phyloP scores from a whole-genome alignment of 768 basidiomycete genomes.

The Terana coerulea region DNA sequence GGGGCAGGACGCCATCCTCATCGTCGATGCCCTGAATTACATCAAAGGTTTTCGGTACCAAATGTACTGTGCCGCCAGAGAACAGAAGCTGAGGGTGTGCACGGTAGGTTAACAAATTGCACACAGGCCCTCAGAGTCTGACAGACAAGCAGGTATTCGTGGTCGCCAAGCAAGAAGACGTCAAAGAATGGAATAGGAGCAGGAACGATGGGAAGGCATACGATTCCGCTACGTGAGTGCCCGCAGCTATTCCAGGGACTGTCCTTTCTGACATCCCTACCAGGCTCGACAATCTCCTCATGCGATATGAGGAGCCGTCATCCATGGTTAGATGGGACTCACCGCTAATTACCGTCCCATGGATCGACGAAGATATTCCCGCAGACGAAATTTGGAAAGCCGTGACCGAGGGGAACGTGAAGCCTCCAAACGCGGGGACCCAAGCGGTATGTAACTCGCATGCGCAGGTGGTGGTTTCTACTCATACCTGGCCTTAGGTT shows the following conservation, averaged over 20 bases:
- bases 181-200: constrained; percentile 68
- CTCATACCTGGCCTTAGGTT: constrained; percentile 40
- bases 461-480: neutral
- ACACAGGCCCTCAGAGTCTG: neutral
- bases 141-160: constrained; percentile 57
- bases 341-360: constrained; percentile 82
- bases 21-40: constrained; percentile 91
- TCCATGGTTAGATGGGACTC: constrained; percentile 99
- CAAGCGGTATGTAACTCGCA: constrained; percentile 48
- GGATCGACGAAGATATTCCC: constrained; percentile 66
- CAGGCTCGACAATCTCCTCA: constrained; percentile 83
- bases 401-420: constrained; percentile 72
- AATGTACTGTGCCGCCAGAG: constrained; percentile 93
- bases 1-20: constrained; percentile 68
- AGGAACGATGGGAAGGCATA: constrained; percentile 53
- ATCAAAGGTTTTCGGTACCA: constrained; percentile 99
- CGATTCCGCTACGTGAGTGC: constrained; percentile 61
- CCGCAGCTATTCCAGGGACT: constrained; percentile 1
- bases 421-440: constrained; percentile 85
- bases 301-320: constrained; percentile 93
- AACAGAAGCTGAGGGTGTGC: constrained; percentile 78
- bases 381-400: constrained; percentile 76
- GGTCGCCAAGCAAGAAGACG: constrained; percentile 70
- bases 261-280: neutral
- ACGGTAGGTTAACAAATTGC: constrained; percentile 55